Percentiles rank a stretch among this genome's conserved stretches.
These are phyloP conservation scores for Tirmania nivea DNA, from an alignment of 495 filamentous ascomycete species.

Conservation along the genomic window DNA sequence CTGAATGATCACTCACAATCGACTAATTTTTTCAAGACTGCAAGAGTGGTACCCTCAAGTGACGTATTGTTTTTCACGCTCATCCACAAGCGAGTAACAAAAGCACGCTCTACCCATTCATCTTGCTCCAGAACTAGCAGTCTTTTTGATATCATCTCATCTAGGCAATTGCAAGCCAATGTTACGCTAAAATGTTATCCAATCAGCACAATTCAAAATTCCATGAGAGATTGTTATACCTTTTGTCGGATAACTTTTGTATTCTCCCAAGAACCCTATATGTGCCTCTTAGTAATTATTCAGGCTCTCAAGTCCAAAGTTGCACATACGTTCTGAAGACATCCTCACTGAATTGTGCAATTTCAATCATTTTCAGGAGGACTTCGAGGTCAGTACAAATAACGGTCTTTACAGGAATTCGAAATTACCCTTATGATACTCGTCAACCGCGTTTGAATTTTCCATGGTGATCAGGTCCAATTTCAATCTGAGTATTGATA, in stretches of 20 bases:
- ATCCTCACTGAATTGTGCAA: slow-evolving; percentile 31
- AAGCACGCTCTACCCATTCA: slow-evolving; percentile 39
- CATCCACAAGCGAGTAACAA: slow-evolving; percentile 42
- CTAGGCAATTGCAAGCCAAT: slow-evolving; percentile 32
- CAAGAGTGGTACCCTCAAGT: slow-evolving; percentile 4
- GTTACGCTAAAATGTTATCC: slow-evolving; percentile 4
- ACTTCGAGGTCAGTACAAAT: slow-evolving; percentile 6
- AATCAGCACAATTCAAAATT: too few relatives aligned
- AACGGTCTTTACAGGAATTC: too few relatives aligned
- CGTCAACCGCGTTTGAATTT: slow-evolving; percentile 19
- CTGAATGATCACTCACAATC: slow-evolving; percentile 3
- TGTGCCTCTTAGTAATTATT: too few relatives aligned
- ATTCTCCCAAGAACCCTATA: slow-evolving; percentile 39
- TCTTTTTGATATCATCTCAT: slow-evolving; percentile 34
- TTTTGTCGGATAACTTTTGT: slow-evolving; percentile 36
- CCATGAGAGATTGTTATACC: slow-evolving; percentile 2
- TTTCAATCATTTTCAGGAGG: slow-evolving; percentile 30
- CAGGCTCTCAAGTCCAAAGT: too few relatives aligned
- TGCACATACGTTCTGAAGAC: slow-evolving; percentile 35
- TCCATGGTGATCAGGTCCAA: slow-evolving; percentile 35
- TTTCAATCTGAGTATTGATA: slow-evolving; percentile 44
- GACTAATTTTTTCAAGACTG: slow-evolving; percentile 21
- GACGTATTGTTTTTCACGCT: slow-evolving; percentile 22
- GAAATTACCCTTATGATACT: slow-evolving; percentile 23
- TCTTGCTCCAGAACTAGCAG: slow-evolving; percentile 21